Evolutionary conservation across 164 flowering plant genomes (phyloP), one percentile per base, ranked within the genome.

Genomic region (Hamamelis virginiana): DNA sequence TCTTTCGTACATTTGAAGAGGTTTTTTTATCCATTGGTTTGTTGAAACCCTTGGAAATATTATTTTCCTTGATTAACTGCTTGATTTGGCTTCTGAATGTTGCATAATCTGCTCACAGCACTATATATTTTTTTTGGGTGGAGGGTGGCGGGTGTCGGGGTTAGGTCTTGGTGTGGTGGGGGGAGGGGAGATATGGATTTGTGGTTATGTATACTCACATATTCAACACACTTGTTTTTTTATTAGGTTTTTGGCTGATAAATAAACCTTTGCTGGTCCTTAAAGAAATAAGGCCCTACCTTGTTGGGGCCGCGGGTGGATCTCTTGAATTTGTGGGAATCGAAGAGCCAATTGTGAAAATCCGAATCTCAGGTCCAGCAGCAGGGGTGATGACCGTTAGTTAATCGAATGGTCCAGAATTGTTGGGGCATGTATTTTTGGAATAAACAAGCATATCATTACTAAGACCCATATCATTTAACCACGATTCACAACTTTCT

Each of bases 281-380:
- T n/a, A 95, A 86, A 79, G 99, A 95, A 80, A 95, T 95, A 47
- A 89, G 99, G 71, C 98, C 99, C 0, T 95, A 90, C 75, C 94
- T 95, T 22, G 86, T 87, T 26, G 98, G 97, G 59, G 84, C 97
- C 65, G 98, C 96, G 0, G 98, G 94, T 43, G 99, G 99, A 33
- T 83, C 83, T 66, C 83, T 95, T 23, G 94, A 95, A 67, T 82
- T 91, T 25, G 99, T 91, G 21, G 81, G 71, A 22, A 95, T 95
- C 4, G 98, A 92, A 28, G 96, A 92, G 51, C 96, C 97, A 11
- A 95, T 92, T 47, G 96, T 85, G 47, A 92, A 91, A 78, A 80
- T 95, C 18, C 74, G 87, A 53, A 85, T 92, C 48, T 81, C 82
- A 0, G 97, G 99, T 61, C 97, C 97, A 9, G 99, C 97, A 23